A percentile compares a stretch with the other conserved stretches of the same genome.
phyloP scores from a whole-genome alignment of 192 early-diverging fungal species.

The Dissophora ornata region DNA sequence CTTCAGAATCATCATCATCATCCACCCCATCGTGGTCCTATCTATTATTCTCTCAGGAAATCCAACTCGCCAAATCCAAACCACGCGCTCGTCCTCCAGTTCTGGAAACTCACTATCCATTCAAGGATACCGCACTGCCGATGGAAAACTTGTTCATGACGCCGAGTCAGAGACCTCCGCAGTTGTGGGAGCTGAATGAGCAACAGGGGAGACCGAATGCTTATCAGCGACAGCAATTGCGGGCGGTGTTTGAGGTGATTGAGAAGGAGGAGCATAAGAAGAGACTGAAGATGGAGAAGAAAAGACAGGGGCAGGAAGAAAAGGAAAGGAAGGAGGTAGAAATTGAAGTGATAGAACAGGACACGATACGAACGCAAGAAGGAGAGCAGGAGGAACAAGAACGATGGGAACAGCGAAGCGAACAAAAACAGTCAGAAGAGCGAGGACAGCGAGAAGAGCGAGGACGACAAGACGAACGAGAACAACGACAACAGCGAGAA shows the following conservation, averaged over 20 bases:
- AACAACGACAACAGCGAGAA: no score
- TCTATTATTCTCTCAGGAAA: background rate
- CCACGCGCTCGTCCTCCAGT: conserved; percentile 5
- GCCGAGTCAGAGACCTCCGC: conserved; percentile 26
- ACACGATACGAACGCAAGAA: background rate
- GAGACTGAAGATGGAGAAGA: conserved; percentile 1
- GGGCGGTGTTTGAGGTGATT: conserved; percentile 1
- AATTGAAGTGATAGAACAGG: background rate
- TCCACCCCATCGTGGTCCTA: background rate
- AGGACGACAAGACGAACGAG: no score
- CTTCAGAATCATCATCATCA: background rate
- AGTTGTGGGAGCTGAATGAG: conserved; percentile 14
- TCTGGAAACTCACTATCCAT: conserved; percentile 5
- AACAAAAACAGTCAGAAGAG: no score
- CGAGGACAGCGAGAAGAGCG: no score
- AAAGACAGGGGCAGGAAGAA: background rate
- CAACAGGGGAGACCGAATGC: conserved; percentile 15
- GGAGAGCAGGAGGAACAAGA: no score
- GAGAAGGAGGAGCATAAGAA: background rate
- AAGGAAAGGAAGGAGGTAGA: background rate
- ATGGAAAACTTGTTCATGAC: conserved; percentile 14
- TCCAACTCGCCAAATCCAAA: background rate
- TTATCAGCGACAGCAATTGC: conserved; percentile 21
- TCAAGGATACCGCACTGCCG: background rate
- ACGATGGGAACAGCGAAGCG: no score